Evolutionary conservation across 73 alveolate genomes (phyloP).

Genomic region (Effrenium voratum): DNA sequence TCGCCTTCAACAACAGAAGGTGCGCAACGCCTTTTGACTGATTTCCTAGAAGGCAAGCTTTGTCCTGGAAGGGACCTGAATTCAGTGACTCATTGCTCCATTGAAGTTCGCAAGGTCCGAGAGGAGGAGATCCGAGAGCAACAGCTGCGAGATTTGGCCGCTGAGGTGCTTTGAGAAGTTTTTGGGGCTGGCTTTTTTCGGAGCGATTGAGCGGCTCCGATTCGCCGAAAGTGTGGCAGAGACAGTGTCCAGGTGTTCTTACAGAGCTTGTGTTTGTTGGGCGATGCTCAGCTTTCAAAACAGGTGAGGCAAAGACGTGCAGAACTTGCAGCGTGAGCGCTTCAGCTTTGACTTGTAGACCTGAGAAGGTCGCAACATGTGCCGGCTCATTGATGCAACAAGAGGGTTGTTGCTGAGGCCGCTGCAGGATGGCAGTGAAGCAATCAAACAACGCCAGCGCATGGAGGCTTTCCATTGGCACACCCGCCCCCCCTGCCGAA

Average conservation of each 20-base stretch:
- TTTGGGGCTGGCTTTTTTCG: neutral
- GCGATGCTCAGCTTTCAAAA: too few relatives aligned
- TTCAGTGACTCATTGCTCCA: neutral
- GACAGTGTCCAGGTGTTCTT: too few relatives aligned
- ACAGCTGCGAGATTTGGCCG: slow-evolving; percentile 94
- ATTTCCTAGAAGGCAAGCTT: too few relatives aligned
- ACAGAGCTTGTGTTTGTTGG: neutral
- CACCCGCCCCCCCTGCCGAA: too few relatives aligned
- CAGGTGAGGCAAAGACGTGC: slow-evolving; percentile 82
- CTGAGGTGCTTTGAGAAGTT: slow-evolving; percentile 7
- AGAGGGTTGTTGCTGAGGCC: too few relatives aligned
- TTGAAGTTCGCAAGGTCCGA: slow-evolving; percentile 41
- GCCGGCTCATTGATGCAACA: too few relatives aligned
- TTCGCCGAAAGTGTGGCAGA: neutral
- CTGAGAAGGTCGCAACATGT: too few relatives aligned
- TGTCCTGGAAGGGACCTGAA: neutral
- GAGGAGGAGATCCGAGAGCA: slow-evolving; percentile 91
- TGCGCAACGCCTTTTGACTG: too few relatives aligned
- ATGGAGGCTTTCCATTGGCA: too few relatives aligned
- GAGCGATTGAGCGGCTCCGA: neutral
- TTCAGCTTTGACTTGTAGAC: too few relatives aligned
- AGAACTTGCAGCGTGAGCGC: slow-evolving; percentile 79
- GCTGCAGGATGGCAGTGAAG: slow-evolving; percentile 95
- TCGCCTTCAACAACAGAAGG: slow-evolving; percentile 94
- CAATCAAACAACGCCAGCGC: slow-evolving; percentile 96